Evolutionary conservation across 2,329 filamentous ascomycete species (phyloP).

Genomic region (Colletotrichum filicis): DNA sequence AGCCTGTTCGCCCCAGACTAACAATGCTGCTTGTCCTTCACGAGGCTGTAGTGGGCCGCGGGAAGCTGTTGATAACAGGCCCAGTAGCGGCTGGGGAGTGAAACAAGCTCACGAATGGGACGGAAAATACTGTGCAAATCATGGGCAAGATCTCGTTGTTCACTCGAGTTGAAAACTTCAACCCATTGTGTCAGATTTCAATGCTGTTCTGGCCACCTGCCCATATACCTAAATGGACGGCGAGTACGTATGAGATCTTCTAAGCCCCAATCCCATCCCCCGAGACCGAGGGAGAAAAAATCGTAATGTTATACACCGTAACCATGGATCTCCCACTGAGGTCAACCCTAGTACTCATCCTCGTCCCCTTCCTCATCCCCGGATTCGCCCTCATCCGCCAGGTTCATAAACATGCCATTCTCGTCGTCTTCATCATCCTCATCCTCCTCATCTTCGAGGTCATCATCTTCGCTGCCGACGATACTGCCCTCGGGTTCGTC

Average conservation of each 20-base stretch:
- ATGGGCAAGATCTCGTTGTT: not conserved
- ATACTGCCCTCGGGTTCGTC: constrained; percentile 37
- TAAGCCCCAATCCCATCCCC: not conserved
- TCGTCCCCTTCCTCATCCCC: constrained; percentile 10
- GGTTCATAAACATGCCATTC: constrained; percentile 43
- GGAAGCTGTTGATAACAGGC: no score
- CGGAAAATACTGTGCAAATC: not conserved
- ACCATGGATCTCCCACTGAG: no score
- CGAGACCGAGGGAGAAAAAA: not conserved
- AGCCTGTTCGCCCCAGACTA: no score
- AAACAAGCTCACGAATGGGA: no score
- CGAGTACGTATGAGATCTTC: not conserved
- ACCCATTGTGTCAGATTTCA: not conserved
- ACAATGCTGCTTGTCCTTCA: no score
- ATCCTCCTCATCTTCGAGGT: constrained; percentile 36
- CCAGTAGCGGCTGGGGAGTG: no score
- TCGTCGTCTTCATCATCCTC: constrained; percentile 36
- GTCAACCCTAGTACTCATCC: constrained; percentile 14
- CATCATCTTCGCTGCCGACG: constrained; percentile 32
- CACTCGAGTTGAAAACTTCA: not conserved
- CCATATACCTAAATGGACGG: not conserved
- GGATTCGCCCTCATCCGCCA: constrained; percentile 45
- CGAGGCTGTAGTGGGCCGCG: no score
- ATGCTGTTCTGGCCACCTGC: not conserved
- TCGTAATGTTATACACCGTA: not conserved